phyloP scores from a whole-genome alignment of 768 basidiomycete species.

The Russula sp. region DNA sequence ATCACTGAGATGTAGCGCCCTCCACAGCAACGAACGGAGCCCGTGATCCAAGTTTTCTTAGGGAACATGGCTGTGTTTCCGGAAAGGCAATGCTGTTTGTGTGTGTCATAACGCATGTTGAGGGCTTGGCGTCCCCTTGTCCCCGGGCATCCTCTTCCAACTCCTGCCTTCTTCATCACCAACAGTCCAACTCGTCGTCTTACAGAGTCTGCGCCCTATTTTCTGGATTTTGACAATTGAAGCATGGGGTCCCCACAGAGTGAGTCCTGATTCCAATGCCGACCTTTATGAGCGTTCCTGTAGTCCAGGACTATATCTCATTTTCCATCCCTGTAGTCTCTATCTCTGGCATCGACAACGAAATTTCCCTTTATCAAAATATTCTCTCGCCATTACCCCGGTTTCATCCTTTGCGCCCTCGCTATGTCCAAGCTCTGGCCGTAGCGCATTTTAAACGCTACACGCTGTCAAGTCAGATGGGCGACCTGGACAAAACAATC shows the following conservation, averaged over 20 bases:
- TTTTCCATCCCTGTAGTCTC: background rate
- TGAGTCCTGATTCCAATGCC: background rate
- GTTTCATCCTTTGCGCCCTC: background rate
- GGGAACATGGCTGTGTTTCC: no score
- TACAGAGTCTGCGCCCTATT: no score
- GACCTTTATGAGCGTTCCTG: background rate
- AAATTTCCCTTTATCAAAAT: background rate
- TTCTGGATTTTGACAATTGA: background rate
- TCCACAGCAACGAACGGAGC: no score
- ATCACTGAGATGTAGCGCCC: no score
- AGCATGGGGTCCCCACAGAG: background rate
- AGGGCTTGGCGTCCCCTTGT: no score
- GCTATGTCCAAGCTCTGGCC: background rate
- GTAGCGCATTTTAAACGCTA: background rate
- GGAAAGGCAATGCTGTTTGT: no score
- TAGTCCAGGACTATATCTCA: background rate
- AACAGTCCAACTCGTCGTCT: background rate
- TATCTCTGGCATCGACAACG: background rate
- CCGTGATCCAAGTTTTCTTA: no score
- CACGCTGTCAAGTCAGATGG: background rate
- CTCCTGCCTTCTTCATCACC: no score
- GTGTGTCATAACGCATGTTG: no score
- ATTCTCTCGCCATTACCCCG: background rate
- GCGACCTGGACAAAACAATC: background rate
- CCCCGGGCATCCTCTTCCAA: no score